Percentiles rank a stretch among this genome's conserved stretches.
Evolutionary conservation across 2,329 filamentous ascomycete genomes (phyloP).

Genomic region (Exutisphaerella laricina): DNA sequence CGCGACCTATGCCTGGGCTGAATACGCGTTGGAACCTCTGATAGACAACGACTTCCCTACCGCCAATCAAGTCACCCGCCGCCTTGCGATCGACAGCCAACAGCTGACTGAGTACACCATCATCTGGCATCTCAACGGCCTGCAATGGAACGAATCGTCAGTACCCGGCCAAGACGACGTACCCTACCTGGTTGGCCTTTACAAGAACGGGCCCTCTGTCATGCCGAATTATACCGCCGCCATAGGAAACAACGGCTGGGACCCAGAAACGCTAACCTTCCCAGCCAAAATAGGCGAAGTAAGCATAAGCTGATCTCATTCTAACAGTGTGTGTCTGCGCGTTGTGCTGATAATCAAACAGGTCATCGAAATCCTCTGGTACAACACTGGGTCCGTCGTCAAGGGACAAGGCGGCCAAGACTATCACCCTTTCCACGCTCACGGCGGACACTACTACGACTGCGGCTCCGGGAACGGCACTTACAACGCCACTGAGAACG

Average conservation of each 20-base stretch:
- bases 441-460: constrained; percentile 52
- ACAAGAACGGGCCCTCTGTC: constrained; percentile 40
- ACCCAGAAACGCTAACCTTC: constrained; percentile 47
- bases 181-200: constrained; percentile 52
- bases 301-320: constrained; percentile 34
- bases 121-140: constrained; percentile 22
- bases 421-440: constrained; percentile 52
- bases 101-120: constrained; percentile 15
- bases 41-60: constrained; percentile 32
- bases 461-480: constrained; percentile 50
- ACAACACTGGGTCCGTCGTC: constrained; percentile 34
- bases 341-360: constrained; percentile 38
- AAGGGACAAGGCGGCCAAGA: constrained; percentile 33
- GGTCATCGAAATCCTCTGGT: constrained; percentile 40
- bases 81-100: constrained; percentile 30
- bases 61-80: constrained; percentile 31
- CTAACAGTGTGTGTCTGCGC: not conserved
- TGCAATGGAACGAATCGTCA: constrained; percentile 23
- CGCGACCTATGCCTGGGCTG: constrained; percentile 34
- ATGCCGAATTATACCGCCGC: constrained; percentile 52
- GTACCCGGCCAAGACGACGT: constrained; percentile 20
- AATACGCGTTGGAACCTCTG: constrained; percentile 36
- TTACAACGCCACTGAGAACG: constrained; percentile 48
- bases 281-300: constrained; percentile 54
- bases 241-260: constrained; percentile 48